A percentile compares a stretch with the other conserved stretches of the same genome.
These are phyloP conservation scores for Urostyla sp. DNA, from an alignment of 73 alveolate species.

Conservation along the genomic window DNA sequence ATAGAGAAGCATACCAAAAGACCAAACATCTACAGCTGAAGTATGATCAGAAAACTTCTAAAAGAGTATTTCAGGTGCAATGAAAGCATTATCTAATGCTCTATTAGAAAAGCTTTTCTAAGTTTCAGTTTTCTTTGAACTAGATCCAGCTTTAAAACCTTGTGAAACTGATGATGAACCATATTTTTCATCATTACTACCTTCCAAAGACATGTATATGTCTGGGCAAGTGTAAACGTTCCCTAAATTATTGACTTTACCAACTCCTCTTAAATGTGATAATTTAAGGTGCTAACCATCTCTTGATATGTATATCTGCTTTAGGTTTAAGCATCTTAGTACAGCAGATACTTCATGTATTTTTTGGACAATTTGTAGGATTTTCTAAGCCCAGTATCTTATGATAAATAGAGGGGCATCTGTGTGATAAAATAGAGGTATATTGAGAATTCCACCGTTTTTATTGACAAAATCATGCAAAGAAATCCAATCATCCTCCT, in stretches of 20 bases:
- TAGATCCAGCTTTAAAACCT: constrained; percentile 23
- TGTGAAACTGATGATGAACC: constrained; percentile 28
- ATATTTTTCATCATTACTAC: constrained; percentile 56
- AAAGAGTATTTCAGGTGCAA: constrained; percentile 85
- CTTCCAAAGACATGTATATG: constrained; percentile 71
- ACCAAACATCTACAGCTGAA: constrained; percentile 84
- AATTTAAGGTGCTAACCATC: constrained; percentile 83
- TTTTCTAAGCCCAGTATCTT: constrained; percentile 84
- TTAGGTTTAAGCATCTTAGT: constrained; percentile 62
- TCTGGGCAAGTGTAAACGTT: constrained; percentile 62
- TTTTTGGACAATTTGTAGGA: constrained; percentile 69
- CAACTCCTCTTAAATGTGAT: constrained; percentile 67
- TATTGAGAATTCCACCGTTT: constrained; percentile 90
- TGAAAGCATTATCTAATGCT: constrained; percentile 77
- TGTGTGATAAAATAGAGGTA: constrained; percentile 85
- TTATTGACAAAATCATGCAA: constrained; percentile 72
- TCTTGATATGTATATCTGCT: constrained; percentile 71
- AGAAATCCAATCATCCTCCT: constrained; percentile 47
- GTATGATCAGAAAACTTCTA: constrained; percentile 69
- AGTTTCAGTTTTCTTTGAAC: constrained; percentile 53
- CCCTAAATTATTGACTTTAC: constrained; percentile 50
- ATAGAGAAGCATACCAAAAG: constrained; percentile 83
- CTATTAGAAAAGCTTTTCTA: constrained; percentile 54
- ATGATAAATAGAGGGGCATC: constrained; percentile 86
- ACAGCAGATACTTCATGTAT: constrained; percentile 77